Base-by-base conservation (phyloP, 768 basidiomycete species). In the Podaxis pistillaris region DNA sequence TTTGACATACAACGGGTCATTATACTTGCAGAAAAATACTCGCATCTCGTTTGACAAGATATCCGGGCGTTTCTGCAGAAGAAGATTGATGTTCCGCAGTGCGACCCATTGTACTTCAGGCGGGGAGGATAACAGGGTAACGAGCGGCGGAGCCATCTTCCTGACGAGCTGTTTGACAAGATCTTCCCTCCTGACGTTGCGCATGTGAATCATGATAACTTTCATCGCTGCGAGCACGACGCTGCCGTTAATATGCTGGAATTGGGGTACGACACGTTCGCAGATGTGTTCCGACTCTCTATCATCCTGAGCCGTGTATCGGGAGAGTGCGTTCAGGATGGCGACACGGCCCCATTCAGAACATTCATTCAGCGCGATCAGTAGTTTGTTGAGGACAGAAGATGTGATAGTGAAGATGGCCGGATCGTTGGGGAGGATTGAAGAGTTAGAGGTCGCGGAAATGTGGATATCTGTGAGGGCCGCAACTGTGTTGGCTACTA, bases 1-100 rank as follows among this genome's bases (percentile, higher is more conserved):
- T 75, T 99, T 99, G 73, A 98, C 96, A 70, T 98, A 99, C n/a
- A 96, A 78, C 4, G 96, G 96, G 71, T 99, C 96, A 70, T 98
- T 98, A 78, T 99, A 98, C 75, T 99, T 99, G 87, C 96, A 98
- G 81, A 98, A 99, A 74, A 99, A 99, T 19, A 99, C 97, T 50
- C 96, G 85, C 93, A 99, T 96, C 75, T 99, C 96, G 75, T 92
- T 97, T 6, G 90, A 86, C 8, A 99, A 84, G 63, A 97, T 82
- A 65, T 95, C 94, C 1, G 93, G 77, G 3, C 94, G 88, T 71
- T 96, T 96, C 75, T 99, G 96, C 1, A 99, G 86, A 28, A 99
- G 82, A 30, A 99, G 86, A 70, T 98, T 98, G 79, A 98, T 94
- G 71, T 98, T 98, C 30, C 97, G 87, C 57, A 99, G 79, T 0